Evolutionary conservation across 495 filamentous ascomycete genomes (phyloP).

Genomic region (Penicillium roqueforti): DNA sequence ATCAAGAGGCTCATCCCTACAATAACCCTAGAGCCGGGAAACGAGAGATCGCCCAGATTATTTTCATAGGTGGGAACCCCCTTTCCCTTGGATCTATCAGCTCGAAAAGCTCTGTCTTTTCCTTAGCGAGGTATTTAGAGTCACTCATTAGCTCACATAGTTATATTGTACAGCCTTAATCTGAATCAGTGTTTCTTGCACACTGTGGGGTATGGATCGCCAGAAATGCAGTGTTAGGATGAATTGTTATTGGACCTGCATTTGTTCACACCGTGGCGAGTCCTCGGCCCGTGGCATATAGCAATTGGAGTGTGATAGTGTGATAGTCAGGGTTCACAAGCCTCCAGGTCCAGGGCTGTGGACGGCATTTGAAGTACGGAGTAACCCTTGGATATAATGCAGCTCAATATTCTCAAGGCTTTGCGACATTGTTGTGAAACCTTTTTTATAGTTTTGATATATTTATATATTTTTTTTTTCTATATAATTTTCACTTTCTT

Average conservation of each 20-base stretch:
- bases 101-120: background rate
- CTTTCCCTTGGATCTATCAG: background rate
- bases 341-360: no score
- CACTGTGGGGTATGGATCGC: constrained; percentile 31
- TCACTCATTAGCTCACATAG: background rate
- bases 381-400: background rate
- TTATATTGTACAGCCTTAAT: background rate
- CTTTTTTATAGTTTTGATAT: no score
- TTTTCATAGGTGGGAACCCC: constrained; percentile 13
- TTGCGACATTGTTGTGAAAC: background rate
- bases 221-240: constrained; percentile 12
- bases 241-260: constrained; percentile 17
- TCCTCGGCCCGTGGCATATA: constrained; percentile 15
- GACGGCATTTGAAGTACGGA: background rate
- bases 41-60: constrained; percentile 15
- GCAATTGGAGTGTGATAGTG: constrained; percentile 2
- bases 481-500: no score
- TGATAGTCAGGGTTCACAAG: background rate
- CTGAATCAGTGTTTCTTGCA: constrained; percentile 13
- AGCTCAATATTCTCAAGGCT: background rate
- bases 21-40: constrained; percentile 5
- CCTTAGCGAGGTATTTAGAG: background rate
- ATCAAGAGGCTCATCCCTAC: background rate
- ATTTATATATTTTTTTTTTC: no score
- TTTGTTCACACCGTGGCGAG: constrained; percentile 5